phyloP scores from a whole-genome alignment of 1,284 basidiomycete species.

The Cryptococcus sp. region DNA sequence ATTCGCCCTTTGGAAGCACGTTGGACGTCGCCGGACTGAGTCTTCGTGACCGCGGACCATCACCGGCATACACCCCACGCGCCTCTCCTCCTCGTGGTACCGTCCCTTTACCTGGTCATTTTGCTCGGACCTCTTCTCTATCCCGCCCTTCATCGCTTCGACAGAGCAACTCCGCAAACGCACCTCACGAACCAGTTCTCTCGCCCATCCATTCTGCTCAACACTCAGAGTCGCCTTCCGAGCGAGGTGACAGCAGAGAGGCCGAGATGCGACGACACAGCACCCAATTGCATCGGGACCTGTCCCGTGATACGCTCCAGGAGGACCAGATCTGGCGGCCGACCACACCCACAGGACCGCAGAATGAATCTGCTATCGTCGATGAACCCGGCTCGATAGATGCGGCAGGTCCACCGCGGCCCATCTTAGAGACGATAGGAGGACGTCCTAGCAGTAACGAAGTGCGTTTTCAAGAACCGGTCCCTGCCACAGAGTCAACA shows the following conservation, averaged over 20 bases:
- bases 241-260: slow-evolving; percentile 29
- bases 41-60: slow-evolving; percentile 44
- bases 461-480: slow-evolving; percentile 14
- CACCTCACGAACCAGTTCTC: slow-evolving; percentile 21
- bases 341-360: background rate
- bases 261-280: slow-evolving; percentile 11
- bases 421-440: slow-evolving; percentile 5
- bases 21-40: slow-evolving; percentile 14
- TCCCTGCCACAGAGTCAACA: background rate
- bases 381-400: slow-evolving; percentile 5
- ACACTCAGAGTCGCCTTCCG: slow-evolving; percentile 28
- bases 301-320: slow-evolving; percentile 7
- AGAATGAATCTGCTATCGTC: slow-evolving; percentile 5
- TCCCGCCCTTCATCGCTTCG: slow-evolving; percentile 2
- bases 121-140: slow-evolving; percentile 13
- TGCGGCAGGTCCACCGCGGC: slow-evolving; percentile 2
- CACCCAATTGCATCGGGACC: background rate
- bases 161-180: slow-evolving; percentile 7
- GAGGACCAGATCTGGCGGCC: slow-evolving; percentile 12
- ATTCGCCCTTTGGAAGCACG: slow-evolving; percentile 2
- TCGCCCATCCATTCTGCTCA: slow-evolving; percentile 37
- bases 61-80: slow-evolving; percentile 48
- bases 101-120: slow-evolving; percentile 9
- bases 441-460: slow-evolving; percentile 6
- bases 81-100: slow-evolving; percentile 9